A percentile compares a stretch with the other conserved stretches of the same genome.
Evolutionary conservation across 164 flowering plant genomes (phyloP).

Genomic region (Umbilicus rupestris): DNA sequence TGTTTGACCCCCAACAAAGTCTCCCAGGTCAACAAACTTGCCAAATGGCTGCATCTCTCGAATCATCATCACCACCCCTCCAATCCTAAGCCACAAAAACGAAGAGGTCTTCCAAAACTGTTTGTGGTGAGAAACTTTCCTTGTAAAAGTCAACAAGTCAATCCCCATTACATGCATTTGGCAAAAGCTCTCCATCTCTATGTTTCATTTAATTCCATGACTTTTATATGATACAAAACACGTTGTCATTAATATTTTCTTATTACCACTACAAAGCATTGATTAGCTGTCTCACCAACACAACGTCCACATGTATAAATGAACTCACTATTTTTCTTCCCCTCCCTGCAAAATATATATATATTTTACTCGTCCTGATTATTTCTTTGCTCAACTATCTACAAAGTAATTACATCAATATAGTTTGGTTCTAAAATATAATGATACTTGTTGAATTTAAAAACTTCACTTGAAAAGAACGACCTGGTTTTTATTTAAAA

Average conservation of each 20-base stretch:
- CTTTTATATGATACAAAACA: not conserved
- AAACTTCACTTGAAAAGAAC: no score
- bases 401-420: no score
- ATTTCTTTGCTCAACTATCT: no score
- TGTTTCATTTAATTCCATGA: not conserved
- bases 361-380: no score
- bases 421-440: no score
- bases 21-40: no score
- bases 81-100: not conserved
- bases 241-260: not conserved
- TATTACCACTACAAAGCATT: not conserved
- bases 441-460: no score
- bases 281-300: not conserved
- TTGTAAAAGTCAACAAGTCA: not conserved
- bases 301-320: not conserved
- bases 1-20: no score
- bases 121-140: not conserved
- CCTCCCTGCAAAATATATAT: not conserved
- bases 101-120: not conserved
- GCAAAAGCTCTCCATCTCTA: not conserved
- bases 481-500: no score
- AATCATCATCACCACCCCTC: not conserved
- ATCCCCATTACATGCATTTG: not conserved
- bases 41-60: no score
- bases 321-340: not conserved